These are phyloP conservation scores for Naganishia albida DNA, from an alignment of 1,284 basidiomycete species.

Conservation along the genomic window DNA sequence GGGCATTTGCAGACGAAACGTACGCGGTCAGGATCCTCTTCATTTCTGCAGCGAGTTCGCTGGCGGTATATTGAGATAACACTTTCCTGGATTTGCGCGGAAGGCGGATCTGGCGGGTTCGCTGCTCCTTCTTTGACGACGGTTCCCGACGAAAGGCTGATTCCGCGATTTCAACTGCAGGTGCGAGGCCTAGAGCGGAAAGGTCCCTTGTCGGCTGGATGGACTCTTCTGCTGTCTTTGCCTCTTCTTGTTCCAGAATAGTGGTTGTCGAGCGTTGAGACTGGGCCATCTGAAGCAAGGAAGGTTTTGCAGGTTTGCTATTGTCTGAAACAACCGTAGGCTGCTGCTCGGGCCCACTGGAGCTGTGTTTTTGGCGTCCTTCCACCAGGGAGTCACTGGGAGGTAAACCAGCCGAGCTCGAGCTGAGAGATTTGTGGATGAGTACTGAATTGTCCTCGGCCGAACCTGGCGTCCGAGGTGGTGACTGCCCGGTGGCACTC, in stretches of 20 bases:
- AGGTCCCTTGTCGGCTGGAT: not conserved
- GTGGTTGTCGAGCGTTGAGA: constrained; percentile 18
- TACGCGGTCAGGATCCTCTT: constrained; percentile 40
- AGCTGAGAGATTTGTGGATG: constrained; percentile 26
- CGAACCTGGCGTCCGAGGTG: constrained; percentile 49
- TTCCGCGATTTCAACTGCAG: constrained; percentile 33
- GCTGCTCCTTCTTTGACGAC: constrained; percentile 7
- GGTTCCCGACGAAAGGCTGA: constrained; percentile 29
- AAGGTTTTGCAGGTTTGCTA: constrained; percentile 23
- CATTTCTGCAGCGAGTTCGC: constrained; percentile 39
- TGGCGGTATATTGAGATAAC: constrained; percentile 18
- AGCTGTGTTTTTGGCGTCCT: constrained; percentile 20
- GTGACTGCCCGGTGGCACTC: constrained; percentile 44
- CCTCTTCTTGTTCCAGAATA: constrained; percentile 32
- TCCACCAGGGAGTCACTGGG: constrained; percentile 30
- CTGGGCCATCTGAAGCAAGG: constrained; percentile 30
- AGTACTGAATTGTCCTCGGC: constrained; percentile 38
- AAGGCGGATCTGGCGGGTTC: constrained; percentile 22
- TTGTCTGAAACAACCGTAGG: constrained; percentile 6
- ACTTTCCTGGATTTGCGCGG: constrained; percentile 25
- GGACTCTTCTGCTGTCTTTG: not conserved
- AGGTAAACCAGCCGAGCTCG: constrained; percentile 32
- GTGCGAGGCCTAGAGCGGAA: constrained; percentile 26
- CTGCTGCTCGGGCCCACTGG: constrained; percentile 26
- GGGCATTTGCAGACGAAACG: constrained; percentile 21